Base-by-base conservation (phyloP, 768 basidiomycete genomes). In the Agaricus sinodeliciosus region DNA sequence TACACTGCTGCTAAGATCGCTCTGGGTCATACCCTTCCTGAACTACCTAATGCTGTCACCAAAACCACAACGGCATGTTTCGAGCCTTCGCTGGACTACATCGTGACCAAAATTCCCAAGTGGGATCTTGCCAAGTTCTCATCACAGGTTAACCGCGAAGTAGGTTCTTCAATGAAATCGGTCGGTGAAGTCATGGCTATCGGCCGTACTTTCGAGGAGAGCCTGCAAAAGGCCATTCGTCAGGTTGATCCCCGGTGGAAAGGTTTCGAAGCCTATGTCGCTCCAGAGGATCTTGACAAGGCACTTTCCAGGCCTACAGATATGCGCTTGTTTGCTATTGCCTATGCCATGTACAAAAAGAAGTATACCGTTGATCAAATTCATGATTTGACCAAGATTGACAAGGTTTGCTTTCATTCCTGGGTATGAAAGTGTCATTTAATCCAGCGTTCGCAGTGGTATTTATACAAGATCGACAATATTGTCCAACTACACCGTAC, bases 101-200 rank as follows among this genome's bases (percentile, higher is more conserved):
- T 99, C 63, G 96, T 99, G 55, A 96, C 94, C 45, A 99, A 99
- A 73, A 98, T 99, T 58, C 96, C 96, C 56, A 97, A 97, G 68
- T 98, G 96, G 95, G 96, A 99, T 72, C 75, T 99, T 51, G 94
- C 94, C 59, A 99, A 99, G 70, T 98, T 99, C 77, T 88, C 87
- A 18, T 72, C 85, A 37, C 90, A 95, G 63, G 96, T 98, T 54
- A 85, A 95, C 65, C 86, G 95, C 57, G 85, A 92, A 65, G 84
- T 98, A 49, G 96, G 95, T 22, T 97, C 94, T 2, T 83, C 95
- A 15, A 98, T 99, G 96, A 99, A 99, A 71, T 94, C 91, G 13
- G 96, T 99, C 50, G 96, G 96, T 50, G 96, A 99, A 69, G 95
- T 99, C 64, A 99, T 99, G 96, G 95, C 95, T 59, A 97, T 99